Evolutionary conservation across 106 monocot species (phyloP).

Genomic region (Phalaenopsis equestris): DNA sequence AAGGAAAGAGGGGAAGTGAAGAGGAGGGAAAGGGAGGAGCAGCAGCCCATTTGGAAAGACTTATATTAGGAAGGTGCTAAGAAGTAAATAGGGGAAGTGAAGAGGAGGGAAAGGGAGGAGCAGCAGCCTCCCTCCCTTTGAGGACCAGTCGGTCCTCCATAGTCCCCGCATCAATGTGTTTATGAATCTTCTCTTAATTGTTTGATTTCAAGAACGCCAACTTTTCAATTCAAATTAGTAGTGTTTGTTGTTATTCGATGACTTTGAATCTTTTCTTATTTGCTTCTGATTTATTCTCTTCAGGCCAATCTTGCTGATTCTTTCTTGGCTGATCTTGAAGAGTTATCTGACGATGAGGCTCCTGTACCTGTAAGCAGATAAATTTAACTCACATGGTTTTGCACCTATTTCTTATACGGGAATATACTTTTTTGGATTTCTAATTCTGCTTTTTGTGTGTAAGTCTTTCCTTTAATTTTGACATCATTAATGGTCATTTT

Average conservation of each 20-base stretch:
- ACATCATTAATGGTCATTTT: not conserved
- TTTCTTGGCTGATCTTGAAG: conserved; percentile 21
- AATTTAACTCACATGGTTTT: not conserved
- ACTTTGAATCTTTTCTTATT: not conserved
- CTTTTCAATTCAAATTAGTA: not conserved
- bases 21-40: no score
- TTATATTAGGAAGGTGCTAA: no score
- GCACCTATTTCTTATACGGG: not conserved
- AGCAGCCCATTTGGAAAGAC: no score
- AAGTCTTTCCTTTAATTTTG: not conserved
- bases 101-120: no score
- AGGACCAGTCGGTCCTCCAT: no score
- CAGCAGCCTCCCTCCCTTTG: no score
- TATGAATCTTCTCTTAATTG: not conserved
- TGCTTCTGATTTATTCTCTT: not conserved
- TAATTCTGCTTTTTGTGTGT: not conserved
- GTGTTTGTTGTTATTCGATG: not conserved
- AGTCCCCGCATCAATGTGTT: not conserved
- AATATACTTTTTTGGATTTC: not conserved
- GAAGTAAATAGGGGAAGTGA: no score
- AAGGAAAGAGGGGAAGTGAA: no score
- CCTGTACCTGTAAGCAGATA: conserved; percentile 10
- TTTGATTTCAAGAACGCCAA: not conserved
- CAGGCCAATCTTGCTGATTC: conserved; percentile 27
- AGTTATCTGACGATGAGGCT: conserved; percentile 13